phyloP scores from a whole-genome alignment of 441 rosid species.

The Croton setiger region DNA sequence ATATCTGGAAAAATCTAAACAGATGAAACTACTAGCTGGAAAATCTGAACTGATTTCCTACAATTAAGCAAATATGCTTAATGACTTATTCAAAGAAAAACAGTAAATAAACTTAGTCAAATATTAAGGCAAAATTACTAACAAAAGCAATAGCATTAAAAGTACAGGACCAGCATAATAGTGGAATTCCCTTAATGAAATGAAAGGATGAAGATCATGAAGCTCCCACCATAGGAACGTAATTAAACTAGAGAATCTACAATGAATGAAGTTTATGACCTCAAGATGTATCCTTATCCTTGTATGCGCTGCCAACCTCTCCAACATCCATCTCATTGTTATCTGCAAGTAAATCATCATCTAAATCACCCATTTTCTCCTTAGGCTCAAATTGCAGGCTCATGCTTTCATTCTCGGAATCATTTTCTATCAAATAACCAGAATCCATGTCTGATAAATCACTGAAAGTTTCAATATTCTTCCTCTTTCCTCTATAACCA shows the following conservation, averaged over 20 bases:
- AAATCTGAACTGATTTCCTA: no score
- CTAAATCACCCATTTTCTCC: conserved; percentile 32
- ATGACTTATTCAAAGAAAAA: no score
- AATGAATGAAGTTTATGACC: conserved; percentile 13
- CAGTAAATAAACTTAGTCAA: no score
- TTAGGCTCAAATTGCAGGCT: conserved; percentile 30
- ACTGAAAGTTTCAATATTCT: conserved; percentile 43
- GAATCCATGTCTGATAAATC: conserved; percentile 59
- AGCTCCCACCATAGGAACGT: neutral
- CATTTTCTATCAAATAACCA: conserved; percentile 25
- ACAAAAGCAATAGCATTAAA: no score
- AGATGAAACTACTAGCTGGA: no score
- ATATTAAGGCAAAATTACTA: no score
- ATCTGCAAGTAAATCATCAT: conserved; percentile 28
- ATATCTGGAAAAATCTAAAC: no score
- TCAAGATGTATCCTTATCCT: conserved; percentile 28
- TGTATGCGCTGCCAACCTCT: conserved; percentile 36
- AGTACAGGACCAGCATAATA: no score
- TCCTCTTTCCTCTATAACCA: conserved; percentile 80
- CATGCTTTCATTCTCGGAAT: conserved; percentile 34
- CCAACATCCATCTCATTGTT: conserved; percentile 46
- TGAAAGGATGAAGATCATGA: neutral
- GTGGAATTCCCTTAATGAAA: neutral
- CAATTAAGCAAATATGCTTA: no score
- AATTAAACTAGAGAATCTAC: neutral